Percentiles rank a stretch among this genome's conserved stretches.
phyloP scores from a whole-genome alignment of 1,284 basidiomycete species.

The Tetrapyrgos nigripes region DNA sequence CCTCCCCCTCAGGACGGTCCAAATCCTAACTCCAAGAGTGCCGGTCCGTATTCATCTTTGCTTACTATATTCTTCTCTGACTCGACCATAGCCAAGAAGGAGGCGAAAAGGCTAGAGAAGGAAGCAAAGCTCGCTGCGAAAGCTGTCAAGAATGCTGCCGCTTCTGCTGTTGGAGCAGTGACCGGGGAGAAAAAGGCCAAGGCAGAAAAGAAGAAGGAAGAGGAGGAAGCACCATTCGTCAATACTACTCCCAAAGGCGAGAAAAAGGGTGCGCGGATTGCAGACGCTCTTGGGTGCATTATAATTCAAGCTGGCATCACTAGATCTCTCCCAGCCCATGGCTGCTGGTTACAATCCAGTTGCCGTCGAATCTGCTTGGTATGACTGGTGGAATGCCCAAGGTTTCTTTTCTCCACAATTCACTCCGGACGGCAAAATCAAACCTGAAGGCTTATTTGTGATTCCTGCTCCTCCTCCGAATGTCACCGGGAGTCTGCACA shows the following conservation, averaged over 20 bases:
- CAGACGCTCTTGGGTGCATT: not conserved
- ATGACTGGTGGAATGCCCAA: slow-evolving; percentile 95
- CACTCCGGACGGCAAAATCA: slow-evolving; percentile 60
- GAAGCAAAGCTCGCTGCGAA: slow-evolving; percentile 86
- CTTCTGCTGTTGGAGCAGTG: slow-evolving; percentile 33
- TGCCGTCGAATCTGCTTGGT: slow-evolving; percentile 96
- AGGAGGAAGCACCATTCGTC: slow-evolving; percentile 76
- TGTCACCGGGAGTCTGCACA: slow-evolving; percentile 96
- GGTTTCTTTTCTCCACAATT: slow-evolving; percentile 91
- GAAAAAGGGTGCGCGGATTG: slow-evolving; percentile 77
- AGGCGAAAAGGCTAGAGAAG: slow-evolving; percentile 71
- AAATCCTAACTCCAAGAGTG: slow-evolving; percentile 40
- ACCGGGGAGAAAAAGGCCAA: slow-evolving; percentile 72
- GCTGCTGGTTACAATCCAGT: slow-evolving; percentile 93
- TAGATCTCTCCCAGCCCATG: slow-evolving; percentile 91
- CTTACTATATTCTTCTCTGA: not conserved
- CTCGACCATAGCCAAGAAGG: slow-evolving; percentile 66
- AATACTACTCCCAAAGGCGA: slow-evolving; percentile 88
- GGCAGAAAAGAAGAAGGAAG: slow-evolving; percentile 77
- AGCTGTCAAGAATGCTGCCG: slow-evolving; percentile 57
- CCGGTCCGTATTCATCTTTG: slow-evolving; percentile 26
- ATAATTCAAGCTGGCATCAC: slow-evolving; percentile 1
- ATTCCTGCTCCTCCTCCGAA: slow-evolving; percentile 97
- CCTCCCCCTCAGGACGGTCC: slow-evolving; percentile 18
- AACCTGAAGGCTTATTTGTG: slow-evolving; percentile 79